These are phyloP conservation scores for Patellaria atrata DNA, from an alignment of 495 filamentous ascomycete genomes.

Conservation along the genomic window DNA sequence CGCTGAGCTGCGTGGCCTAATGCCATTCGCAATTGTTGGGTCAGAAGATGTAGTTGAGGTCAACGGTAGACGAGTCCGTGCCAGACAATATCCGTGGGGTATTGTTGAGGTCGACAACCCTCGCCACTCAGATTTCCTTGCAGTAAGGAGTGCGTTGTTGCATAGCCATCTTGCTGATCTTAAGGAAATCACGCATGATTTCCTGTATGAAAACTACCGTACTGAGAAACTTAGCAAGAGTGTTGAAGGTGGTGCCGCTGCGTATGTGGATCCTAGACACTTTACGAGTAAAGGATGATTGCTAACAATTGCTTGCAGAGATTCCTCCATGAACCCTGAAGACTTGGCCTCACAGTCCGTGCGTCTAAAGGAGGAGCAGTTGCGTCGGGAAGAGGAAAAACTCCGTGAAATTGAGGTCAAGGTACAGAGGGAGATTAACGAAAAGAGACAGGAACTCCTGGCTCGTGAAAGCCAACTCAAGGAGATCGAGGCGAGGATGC, in stretches of 20 bases:
- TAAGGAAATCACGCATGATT: conserved; percentile 99
- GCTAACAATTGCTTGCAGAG: conserved; percentile 21
- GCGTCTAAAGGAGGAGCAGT: conserved; percentile 96
- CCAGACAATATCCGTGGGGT: conserved; percentile 97
- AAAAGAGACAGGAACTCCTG: conserved; percentile 96
- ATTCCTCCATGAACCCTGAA: conserved; percentile 94
- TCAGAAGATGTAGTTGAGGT: conserved; percentile 93
- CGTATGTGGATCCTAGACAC: conserved; percentile 44
- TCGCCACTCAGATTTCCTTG: conserved; percentile 94
- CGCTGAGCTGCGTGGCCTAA: conserved; percentile 85
- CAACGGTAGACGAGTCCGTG: conserved; percentile 76
- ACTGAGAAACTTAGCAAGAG: conserved; percentile 99
- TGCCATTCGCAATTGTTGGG: conserved; percentile 98
- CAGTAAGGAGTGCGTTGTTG: conserved; percentile 87
- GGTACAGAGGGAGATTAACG: conserved; percentile 98
- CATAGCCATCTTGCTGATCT: conserved; percentile 96
- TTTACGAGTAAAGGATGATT: conserved; percentile 26
- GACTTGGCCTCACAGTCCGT: conserved; percentile 93
- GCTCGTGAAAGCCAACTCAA: conserved; percentile 95
- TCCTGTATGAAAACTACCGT: conserved; percentile 99
- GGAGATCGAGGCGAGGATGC: conserved; percentile 80
- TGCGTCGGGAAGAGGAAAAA: conserved; percentile 98
- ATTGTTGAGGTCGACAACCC: conserved; percentile 98
- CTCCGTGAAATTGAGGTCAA: conserved; percentile 97
- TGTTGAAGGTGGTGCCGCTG: conserved; percentile 74